Conservation (phyloP, 23 red algal genomes). For the Gracilaria vermiculophylla region DNA sequence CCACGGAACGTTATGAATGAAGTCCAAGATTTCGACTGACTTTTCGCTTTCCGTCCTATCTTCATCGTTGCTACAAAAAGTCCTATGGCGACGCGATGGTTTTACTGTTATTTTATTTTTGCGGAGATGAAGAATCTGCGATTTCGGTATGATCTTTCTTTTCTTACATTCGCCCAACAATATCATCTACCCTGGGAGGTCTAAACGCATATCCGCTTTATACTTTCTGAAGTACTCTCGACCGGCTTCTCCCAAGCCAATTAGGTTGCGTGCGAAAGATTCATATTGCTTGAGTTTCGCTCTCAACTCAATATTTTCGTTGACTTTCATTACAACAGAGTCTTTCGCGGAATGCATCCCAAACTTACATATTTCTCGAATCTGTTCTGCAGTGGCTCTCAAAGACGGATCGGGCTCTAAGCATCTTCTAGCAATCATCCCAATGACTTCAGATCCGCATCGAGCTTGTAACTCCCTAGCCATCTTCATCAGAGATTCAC, state of each 20-base stretch:
- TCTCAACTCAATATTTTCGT: neutral
- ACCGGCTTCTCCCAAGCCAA: constrained; percentile 13
- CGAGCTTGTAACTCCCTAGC: constrained; percentile 5
- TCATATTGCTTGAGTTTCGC: constrained; percentile 4
- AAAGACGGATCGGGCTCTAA: constrained; percentile 50
- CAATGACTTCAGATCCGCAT: constrained; percentile 44
- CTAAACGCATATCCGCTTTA: neutral
- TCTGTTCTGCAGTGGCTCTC: constrained; percentile 42
- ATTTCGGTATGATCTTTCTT: no score
- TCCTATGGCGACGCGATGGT: no score
- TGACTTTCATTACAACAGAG: neutral
- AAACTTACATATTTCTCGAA: constrained; percentile 19
- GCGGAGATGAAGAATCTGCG: no score
- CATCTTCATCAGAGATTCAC: constrained; percentile 17
- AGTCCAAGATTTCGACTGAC: no score
- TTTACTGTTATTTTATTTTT: no score
- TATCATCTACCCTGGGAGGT: neutral
- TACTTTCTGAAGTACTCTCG: constrained; percentile 12
- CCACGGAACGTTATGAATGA: no score
- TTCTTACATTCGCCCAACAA: no score
- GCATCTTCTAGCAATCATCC: constrained; percentile 46
- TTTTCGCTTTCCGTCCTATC: no score
- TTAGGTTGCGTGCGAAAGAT: constrained; percentile 7
- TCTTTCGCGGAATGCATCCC: neutral
- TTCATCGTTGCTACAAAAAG: no score